Evolutionary conservation across 805 yeast genomes (phyloP).

Genomic region (Metschnikowia arizonensis): DNA sequence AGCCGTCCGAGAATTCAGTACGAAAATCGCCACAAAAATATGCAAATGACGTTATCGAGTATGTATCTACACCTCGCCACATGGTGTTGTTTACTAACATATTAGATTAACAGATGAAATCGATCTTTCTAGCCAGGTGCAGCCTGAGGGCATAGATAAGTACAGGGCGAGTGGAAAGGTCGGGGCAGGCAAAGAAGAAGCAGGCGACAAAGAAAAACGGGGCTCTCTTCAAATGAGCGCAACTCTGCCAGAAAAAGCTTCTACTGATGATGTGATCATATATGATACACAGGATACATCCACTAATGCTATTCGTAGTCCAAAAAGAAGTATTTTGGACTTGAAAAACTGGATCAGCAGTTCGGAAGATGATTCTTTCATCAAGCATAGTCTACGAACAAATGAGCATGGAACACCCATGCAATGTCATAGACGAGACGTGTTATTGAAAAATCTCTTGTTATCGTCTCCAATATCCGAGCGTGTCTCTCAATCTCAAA

Average conservation of each 20-base stretch:
- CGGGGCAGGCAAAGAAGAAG: too few relatives aligned
- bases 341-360: slow-evolving; percentile 18
- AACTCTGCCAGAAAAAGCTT: neutral
- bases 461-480: slow-evolving; percentile 13
- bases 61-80: slow-evolving; percentile 3
- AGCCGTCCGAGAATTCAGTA: slow-evolving; percentile 2
- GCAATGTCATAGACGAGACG: neutral
- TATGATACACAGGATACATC: neutral
- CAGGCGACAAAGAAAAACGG: neutral
- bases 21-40: neutral
- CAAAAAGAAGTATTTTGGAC: slow-evolving; percentile 12
- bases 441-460: neutral
- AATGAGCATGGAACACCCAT: neutral
- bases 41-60: slow-evolving; percentile 11
- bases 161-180: too few relatives aligned
- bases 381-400: neutral
- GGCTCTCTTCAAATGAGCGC: neutral
- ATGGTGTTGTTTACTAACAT: slow-evolving; percentile 1
- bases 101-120: slow-evolving; percentile 8
- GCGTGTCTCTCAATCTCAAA: slow-evolving; percentile 1
- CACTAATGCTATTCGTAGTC: neutral
- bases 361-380: slow-evolving; percentile 18
- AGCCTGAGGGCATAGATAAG: neutral
- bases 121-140: neutral
- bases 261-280: neutral